Conservation (phyloP, 345 rosid species). For the Camelina sativa region DNA sequence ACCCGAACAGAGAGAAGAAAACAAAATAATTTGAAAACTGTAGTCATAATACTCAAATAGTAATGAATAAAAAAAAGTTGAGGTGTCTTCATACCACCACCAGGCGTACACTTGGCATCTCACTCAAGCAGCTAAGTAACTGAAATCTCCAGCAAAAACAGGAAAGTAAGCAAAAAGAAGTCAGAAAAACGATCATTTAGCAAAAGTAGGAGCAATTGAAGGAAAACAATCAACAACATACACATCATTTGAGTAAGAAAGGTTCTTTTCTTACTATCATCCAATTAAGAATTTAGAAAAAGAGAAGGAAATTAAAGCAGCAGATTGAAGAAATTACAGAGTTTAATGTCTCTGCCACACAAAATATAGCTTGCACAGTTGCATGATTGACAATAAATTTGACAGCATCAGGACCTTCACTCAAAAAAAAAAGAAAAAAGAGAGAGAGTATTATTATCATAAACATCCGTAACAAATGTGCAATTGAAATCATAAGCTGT, state of each 20-base stretch:
- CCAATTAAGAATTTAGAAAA: not conserved
- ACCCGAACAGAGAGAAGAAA: constrained; percentile 32
- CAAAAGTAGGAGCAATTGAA: not conserved
- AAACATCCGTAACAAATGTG: constrained; percentile 19
- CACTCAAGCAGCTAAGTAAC: constrained; percentile 82
- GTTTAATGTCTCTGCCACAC: constrained; percentile 80
- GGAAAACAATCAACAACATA: not conserved
- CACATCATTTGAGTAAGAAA: constrained; percentile 4
- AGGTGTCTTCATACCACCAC: constrained; percentile 71
- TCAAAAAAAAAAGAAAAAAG: constrained; percentile 8
- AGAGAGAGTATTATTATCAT: constrained; percentile 6
- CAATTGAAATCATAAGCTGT: constrained; percentile 10
- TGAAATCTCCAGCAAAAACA: constrained; percentile 54
- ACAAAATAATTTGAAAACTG: constrained; percentile 10
- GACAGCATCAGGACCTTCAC: constrained; percentile 96
- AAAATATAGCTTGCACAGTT: constrained; percentile 75
- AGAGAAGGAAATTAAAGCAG: not conserved
- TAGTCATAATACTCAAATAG: not conserved
- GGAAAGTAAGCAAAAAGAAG: constrained; percentile 1
- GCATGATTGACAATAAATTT: constrained; percentile 90
- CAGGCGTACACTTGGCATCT: constrained; percentile 77
- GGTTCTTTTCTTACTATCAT: not conserved
- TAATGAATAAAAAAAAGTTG: not conserved
- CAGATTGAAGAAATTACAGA: constrained; percentile 55
- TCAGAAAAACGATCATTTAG: constrained; percentile 6